phyloP scores from a whole-genome alignment of 1,284 basidiomycete species.

The Cutaneotrichosporon sp. region DNA sequence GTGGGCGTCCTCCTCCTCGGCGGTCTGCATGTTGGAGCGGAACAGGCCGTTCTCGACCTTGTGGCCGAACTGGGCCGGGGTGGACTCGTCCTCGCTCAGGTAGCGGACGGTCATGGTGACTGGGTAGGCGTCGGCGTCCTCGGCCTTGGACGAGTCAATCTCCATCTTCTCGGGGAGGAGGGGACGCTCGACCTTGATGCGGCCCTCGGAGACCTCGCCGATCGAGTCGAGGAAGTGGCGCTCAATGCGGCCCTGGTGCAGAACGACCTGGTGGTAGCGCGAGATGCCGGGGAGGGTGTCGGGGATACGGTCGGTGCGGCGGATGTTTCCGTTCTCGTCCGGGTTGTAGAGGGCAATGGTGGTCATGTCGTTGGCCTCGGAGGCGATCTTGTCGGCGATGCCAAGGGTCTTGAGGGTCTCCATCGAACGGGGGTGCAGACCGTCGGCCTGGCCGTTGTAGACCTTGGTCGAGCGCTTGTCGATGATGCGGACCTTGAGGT shows the following conservation, averaged over 20 bases:
- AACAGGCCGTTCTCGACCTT: conserved; percentile 14
- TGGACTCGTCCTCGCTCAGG: conserved; percentile 11
- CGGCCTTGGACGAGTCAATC: conserved; percentile 9
- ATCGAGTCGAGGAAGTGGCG: conserved; percentile 16
- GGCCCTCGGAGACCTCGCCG: conserved; percentile 7
- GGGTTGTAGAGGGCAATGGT: conserved; percentile 14
- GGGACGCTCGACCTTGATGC: conserved; percentile 14
- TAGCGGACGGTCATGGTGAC: conserved; percentile 11
- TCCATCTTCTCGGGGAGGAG: conserved; percentile 12
- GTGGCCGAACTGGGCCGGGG: conserved; percentile 14
- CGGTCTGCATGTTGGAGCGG: conserved; percentile 8
- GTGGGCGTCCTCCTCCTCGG: conserved; percentile 13
- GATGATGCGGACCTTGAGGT: conserved; percentile 17
- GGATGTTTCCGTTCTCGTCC: conserved; percentile 10
- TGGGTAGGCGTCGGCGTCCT: conserved; percentile 15
- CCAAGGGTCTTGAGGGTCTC: conserved; percentile 12
- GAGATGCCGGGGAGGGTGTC: conserved; percentile 12
- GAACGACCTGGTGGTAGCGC: conserved; percentile 10
- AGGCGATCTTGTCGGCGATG: conserved; percentile 7
- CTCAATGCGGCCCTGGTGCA: conserved; percentile 18
- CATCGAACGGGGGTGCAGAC: conserved; percentile 11
- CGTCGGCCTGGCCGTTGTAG: conserved; percentile 13
- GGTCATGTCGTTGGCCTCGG: conserved; percentile 8
- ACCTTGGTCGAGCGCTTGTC: conserved; percentile 16
- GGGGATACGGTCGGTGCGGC: conserved; percentile 14